Conservation (phyloP, 2,329 filamentous ascomycete species). For the Cercospora nicotianae region DNA sequence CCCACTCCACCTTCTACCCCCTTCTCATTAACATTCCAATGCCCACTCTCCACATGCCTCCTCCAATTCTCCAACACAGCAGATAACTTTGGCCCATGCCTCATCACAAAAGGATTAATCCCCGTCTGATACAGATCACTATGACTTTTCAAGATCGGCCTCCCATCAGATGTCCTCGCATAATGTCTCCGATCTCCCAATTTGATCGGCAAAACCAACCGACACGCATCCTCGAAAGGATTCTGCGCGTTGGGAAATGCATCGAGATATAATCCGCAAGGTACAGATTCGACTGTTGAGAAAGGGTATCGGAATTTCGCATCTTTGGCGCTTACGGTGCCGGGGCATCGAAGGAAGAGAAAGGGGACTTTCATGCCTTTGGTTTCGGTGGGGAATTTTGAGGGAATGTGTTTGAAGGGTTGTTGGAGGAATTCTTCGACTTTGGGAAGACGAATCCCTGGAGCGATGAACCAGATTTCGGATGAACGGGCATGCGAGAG, state of each 20-base stretch:
- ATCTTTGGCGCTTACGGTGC: conserved; percentile 36
- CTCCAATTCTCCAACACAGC: conserved; percentile 39
- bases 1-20: conserved; percentile 37
- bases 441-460: conserved; percentile 37
- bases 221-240: conserved; percentile 39
- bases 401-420: conserved; percentile 35
- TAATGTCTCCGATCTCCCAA: conserved; percentile 33
- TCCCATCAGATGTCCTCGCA: conserved; percentile 36
- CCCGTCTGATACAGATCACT: conserved; percentile 38
- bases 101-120: conserved; percentile 38
- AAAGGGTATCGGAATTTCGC: conserved; percentile 40
- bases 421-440: conserved; percentile 39
- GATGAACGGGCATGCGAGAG: conserved; percentile 35
- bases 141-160: conserved; percentile 34
- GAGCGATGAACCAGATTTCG: conserved; percentile 37
- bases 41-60: conserved; percentile 36
- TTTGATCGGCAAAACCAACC: conserved; percentile 36
- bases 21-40: conserved; percentile 37
- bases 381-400: conserved; percentile 35
- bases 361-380: conserved; percentile 39
- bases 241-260: conserved; percentile 38
- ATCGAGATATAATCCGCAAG: conserved; percentile 40
- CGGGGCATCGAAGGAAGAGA: conserved; percentile 37
- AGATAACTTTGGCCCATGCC: conserved; percentile 38
- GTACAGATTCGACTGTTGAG: conserved; percentile 36